Evolutionary conservation across 768 basidiomycete genomes (phyloP).

Genomic region (Lenzites betulinus): DNA sequence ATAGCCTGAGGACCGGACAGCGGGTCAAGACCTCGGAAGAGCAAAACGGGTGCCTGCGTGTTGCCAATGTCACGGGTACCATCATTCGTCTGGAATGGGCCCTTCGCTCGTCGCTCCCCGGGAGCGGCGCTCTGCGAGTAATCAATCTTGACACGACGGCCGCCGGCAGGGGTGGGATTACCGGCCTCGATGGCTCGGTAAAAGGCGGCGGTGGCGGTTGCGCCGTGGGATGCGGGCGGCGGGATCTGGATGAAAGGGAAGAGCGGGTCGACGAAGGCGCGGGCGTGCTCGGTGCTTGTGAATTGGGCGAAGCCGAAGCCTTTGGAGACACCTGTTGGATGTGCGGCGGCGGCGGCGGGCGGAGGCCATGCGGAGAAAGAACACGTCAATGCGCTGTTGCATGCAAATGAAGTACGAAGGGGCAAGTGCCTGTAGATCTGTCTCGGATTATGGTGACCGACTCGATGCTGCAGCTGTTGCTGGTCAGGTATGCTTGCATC

Average conservation of each 20-base stretch:
- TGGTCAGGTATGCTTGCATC: slow-evolving; percentile 78
- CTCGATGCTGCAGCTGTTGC: slow-evolving; percentile 74
- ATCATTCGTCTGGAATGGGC: slow-evolving; percentile 73
- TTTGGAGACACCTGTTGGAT: slow-evolving; percentile 75
- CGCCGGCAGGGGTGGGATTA: slow-evolving; percentile 56
- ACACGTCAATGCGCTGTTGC: slow-evolving; percentile 70
- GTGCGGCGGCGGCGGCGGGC: slow-evolving; percentile 46
- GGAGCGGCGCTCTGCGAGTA: slow-evolving; percentile 87
- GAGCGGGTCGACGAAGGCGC: slow-evolving; percentile 86
- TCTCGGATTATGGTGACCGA: slow-evolving; percentile 96
- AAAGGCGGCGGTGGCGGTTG: slow-evolving; percentile 69
- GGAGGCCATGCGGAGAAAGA: slow-evolving; percentile 38
- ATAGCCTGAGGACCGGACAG: slow-evolving; percentile 88
- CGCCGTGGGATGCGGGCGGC: slow-evolving; percentile 87
- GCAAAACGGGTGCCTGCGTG: slow-evolving; percentile 74
- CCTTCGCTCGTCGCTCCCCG: slow-evolving; percentile 59
- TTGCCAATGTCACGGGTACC: slow-evolving; percentile 96
- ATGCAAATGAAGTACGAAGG: slow-evolving; percentile 68
- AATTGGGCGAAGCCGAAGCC: slow-evolving; percentile 98
- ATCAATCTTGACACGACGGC: slow-evolving; percentile 92
- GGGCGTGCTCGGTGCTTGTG: slow-evolving; percentile 79
- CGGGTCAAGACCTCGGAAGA: slow-evolving; percentile 90
- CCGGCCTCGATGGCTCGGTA: slow-evolving; percentile 77
- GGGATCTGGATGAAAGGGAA: slow-evolving; percentile 93
- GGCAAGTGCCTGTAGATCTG: slow-evolving; percentile 93